Evolutionary conservation across 352 stramenopile genomes (phyloP).

Genomic region (Globisporangium orthogonon): DNA sequence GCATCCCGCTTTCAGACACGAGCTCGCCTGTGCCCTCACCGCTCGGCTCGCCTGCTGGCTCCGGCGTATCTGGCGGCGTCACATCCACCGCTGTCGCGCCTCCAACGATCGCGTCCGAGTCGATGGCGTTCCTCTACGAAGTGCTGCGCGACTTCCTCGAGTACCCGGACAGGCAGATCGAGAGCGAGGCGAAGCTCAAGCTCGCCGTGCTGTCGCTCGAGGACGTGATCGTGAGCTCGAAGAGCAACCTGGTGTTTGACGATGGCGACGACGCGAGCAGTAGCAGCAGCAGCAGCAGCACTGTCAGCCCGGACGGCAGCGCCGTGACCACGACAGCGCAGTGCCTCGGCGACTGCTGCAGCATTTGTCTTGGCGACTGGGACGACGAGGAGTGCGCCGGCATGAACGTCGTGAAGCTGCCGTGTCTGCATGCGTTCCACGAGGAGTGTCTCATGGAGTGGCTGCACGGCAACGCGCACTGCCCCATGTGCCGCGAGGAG

Average conservation of each 20-base stretch:
- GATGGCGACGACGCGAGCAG: neutral
- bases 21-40: conserved; percentile 4
- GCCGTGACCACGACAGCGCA: conserved; percentile 14
- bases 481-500: conserved; percentile 82
- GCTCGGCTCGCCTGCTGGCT: neutral
- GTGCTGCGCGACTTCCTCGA: conserved; percentile 76
- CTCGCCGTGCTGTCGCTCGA: conserved; percentile 75
- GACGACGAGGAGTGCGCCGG: conserved; percentile 70
- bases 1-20: conserved; percentile 47
- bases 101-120: conserved; percentile 22
- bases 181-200: conserved; percentile 81
- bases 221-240: conserved; percentile 73
- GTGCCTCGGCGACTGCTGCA: conserved; percentile 71
- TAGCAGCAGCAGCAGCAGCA: neutral
- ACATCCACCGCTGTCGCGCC: no score
- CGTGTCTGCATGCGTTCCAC: conserved; percentile 81
- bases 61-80: neutral
- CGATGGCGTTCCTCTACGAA: conserved; percentile 59
- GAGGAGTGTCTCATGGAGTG: conserved; percentile 85
- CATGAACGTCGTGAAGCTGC: conserved; percentile 83
- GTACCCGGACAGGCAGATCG: conserved; percentile 83
- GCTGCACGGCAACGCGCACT: conserved; percentile 76
- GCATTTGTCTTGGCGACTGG: conserved; percentile 81
- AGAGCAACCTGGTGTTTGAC: conserved; percentile 49
- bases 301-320: neutral